Evolutionary conservation across 129 eudicot genomes (phyloP), one percentile per base, ranked within the genome.

Genomic region (Flaveria ramosissima): DNA sequence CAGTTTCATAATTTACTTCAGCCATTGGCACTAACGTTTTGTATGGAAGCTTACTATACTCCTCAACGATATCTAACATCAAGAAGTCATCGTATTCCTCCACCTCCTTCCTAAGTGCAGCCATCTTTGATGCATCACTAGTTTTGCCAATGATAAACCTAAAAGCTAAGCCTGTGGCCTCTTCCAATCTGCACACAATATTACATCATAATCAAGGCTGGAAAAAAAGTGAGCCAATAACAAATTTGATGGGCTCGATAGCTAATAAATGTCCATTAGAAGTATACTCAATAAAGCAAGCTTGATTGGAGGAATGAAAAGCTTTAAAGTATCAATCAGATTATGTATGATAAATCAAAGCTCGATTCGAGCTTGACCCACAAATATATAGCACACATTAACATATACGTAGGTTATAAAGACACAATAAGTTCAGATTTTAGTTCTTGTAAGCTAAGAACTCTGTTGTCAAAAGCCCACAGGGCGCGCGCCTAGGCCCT

Each of bases 111-210:
- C 63, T 81, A 36, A 88, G 93, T 66, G 80, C 85, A 4, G 80
- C 80, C 93, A 89, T 89, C 75, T 84, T 86, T 9, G 78, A 82
- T 39, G 84, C 79, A 74, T 86, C 89, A 55, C 76, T 72, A 11
- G 94, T 74, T 69, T 85, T 80, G 9, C 94, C 90, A 71, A 89
- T 86, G 42, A 89, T 89, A 80, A 89, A 89, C 82, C 87, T 89
- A 76, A 89, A 89, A 27, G 89, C 89, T 66, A 89, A 79, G 41
- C 93, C 90, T 53, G 90, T 88, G 66, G 93, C 87, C 75, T 86
- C 86, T 79, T 88, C 90, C 87, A 88, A 77, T 71, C 93, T 88
- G 71, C 81, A 78, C 46, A 75, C 10, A 36, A 46, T 72, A n/a
- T 2, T 55, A 66, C 45, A 23, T 23, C 8, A 41, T 11, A 24